A percentile compares a stretch with the other conserved stretches of the same genome.
These are phyloP conservation scores for Hypoxylon sp. DNA, from an alignment of 2,329 filamentous ascomycete species.

Conservation along the genomic window DNA sequence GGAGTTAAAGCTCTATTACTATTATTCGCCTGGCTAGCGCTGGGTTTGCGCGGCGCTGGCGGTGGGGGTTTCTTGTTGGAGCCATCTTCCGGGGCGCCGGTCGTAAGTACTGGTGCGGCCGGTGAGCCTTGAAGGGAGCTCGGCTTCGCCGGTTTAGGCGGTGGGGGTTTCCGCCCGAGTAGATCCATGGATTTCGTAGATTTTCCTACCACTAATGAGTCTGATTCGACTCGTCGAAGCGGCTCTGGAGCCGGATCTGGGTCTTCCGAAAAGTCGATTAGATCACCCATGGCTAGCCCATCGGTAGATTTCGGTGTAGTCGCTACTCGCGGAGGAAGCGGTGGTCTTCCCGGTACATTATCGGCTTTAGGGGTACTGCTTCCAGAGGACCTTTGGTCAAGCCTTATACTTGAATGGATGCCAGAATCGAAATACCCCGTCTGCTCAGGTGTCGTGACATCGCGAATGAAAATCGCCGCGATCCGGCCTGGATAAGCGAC, in stretches of 20 bases:
- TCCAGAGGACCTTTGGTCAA: conserved; percentile 38
- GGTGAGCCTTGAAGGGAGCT: conserved; percentile 65
- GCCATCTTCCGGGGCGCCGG: conserved; percentile 19
- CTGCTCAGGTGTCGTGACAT: conserved; percentile 86
- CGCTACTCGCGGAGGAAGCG: conserved; percentile 54
- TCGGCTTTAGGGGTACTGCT: conserved; percentile 39
- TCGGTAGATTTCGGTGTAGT: conserved; percentile 47
- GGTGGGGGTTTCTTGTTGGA: conserved; percentile 48
- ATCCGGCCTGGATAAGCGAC: conserved; percentile 86
- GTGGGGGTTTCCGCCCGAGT: conserved; percentile 58
- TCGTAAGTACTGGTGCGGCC: conserved; percentile 37
- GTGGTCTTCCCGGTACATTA: conserved; percentile 49
- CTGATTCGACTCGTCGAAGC: conserved; percentile 55
- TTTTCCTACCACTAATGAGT: conserved; percentile 50
- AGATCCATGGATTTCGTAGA: conserved; percentile 53
- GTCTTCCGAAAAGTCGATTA: conserved; percentile 74
- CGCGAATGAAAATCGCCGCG: conserved; percentile 90
- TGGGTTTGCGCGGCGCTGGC: conserved; percentile 57
- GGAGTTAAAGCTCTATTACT: conserved; percentile 25
- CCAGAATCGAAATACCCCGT: conserved; percentile 83
- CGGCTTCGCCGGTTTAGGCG: conserved; percentile 72
- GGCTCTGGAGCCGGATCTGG: conserved; percentile 62
- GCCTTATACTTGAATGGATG: conserved; percentile 38
- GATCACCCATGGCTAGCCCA: conserved; percentile 66
- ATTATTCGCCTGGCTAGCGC: conserved; percentile 31